Percentiles rank a stretch among this genome's conserved stretches.
These are phyloP conservation scores for Xylariaceae sp. DNA, from an alignment of 2,329 filamentous ascomycete genomes.

Conservation along the genomic window DNA sequence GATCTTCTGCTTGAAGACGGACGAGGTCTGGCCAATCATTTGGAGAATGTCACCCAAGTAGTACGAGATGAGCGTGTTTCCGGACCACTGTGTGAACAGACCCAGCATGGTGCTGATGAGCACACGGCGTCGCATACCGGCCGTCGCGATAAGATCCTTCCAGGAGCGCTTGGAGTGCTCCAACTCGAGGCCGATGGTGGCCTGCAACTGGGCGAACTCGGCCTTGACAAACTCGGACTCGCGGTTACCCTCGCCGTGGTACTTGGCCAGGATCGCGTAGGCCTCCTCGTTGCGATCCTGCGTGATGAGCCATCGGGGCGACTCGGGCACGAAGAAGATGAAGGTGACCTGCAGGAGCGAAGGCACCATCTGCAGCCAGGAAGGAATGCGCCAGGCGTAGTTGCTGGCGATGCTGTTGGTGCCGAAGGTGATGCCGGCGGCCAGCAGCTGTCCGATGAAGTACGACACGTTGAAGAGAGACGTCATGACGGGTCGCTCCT, in stretches of 20 bases:
- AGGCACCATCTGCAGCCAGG: slow-evolving; percentile 41
- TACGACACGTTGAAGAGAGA: slow-evolving; percentile 57
- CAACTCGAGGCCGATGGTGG: slow-evolving; percentile 48
- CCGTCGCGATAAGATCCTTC: slow-evolving; percentile 36
- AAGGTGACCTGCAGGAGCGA: slow-evolving; percentile 37
- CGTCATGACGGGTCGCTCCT: slow-evolving; percentile 53
- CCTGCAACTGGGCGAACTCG: slow-evolving; percentile 51
- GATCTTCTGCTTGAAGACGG: slow-evolving; percentile 40
- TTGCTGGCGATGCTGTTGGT: slow-evolving; percentile 37
- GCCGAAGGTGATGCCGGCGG: slow-evolving; percentile 46
- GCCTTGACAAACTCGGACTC: slow-evolving; percentile 45
- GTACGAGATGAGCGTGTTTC: slow-evolving; percentile 34
- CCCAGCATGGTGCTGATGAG: slow-evolving; percentile 35
- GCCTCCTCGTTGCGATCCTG: slow-evolving; percentile 47
- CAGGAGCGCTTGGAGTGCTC: slow-evolving; percentile 44
- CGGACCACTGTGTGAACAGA: slow-evolving; percentile 33
- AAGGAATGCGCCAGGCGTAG: slow-evolving; percentile 42
- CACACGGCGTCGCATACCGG: slow-evolving; percentile 36
- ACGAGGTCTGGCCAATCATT: slow-evolving; percentile 39
- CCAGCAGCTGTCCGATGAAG: slow-evolving; percentile 46
- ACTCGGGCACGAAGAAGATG: slow-evolving; percentile 51
- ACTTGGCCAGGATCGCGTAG: slow-evolving; percentile 40
- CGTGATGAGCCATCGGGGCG: slow-evolving; percentile 52
- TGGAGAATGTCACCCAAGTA: slow-evolving; percentile 38
- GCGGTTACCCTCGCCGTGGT: slow-evolving; percentile 41